These are phyloP conservation scores for Hemileccinum impolitum DNA, from an alignment of 768 basidiomycete genomes.

Conservation along the genomic window DNA sequence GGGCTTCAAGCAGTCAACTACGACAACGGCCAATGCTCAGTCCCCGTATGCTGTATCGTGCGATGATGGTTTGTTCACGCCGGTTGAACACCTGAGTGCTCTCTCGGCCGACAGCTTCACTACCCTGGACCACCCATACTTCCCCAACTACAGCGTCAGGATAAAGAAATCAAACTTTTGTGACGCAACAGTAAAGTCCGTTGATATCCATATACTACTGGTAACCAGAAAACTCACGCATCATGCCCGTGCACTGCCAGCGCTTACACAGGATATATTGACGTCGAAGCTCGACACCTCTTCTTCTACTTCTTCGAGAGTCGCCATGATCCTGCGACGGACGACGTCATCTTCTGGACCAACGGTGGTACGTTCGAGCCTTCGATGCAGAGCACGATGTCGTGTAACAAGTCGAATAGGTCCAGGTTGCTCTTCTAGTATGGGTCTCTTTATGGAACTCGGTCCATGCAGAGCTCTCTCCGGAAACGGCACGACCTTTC, in stretches of 20 bases:
- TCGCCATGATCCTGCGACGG: constrained; percentile 51
- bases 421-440: constrained; percentile 54
- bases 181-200: constrained; percentile 39
- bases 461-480: constrained; percentile 68
- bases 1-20: constrained; percentile 4
- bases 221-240: too few species aligned
- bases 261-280: constrained; percentile 65
- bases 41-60: constrained; percentile 12
- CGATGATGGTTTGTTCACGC: constrained; percentile 33
- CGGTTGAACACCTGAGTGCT: constrained; percentile 28
- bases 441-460: constrained; percentile 70
- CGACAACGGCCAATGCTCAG: background rate
- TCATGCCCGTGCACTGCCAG: constrained; percentile 22
- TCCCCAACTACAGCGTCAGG: constrained; percentile 41
- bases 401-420: constrained; percentile 14
- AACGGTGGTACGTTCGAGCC: constrained; percentile 46
- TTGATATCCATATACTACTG: too few species aligned
- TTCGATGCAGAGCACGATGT: background rate
- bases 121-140: constrained; percentile 40
- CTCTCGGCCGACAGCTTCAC: constrained; percentile 35
- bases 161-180: constrained; percentile 40
- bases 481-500: constrained; percentile 47
- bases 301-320: constrained; percentile 81
- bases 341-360: constrained; percentile 60
- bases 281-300: constrained; percentile 58